Conservation (phyloP, 2,329 filamentous ascomycete genomes). For the Sclerotinia glacialis region DNA sequence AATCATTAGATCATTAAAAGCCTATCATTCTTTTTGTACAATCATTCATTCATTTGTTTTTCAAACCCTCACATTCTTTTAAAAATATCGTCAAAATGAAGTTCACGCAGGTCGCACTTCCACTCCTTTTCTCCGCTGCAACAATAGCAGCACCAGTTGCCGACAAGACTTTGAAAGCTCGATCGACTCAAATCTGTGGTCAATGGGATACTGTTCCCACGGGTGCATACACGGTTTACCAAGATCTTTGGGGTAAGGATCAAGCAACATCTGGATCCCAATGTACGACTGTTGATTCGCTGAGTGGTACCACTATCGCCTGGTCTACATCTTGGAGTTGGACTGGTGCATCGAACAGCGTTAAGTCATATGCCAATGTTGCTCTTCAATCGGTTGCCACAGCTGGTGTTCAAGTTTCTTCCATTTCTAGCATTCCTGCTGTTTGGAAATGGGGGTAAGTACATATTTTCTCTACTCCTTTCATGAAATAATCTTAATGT, state of each 20-base stretch:
- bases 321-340: constrained; percentile 46
- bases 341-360: constrained; percentile 39
- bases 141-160: constrained; percentile 17
- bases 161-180: neutral
- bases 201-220: constrained; percentile 32
- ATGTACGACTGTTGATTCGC: constrained; percentile 42
- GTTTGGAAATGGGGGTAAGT: constrained; percentile 43
- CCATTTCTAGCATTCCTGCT: constrained; percentile 41
- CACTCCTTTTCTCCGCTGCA: constrained; percentile 19
- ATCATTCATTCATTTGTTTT: constrained; percentile 2
- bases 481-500: neutral
- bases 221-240: constrained; percentile 43
- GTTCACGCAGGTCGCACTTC: constrained; percentile 23
- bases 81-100: constrained; percentile 20
- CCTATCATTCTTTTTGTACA: constrained; percentile 8
- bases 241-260: constrained; percentile 34
- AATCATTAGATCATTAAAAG: neutral
- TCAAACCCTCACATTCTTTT: constrained; percentile 1
- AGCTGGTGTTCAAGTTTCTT: constrained; percentile 38
- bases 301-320: constrained; percentile 38
- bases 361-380: constrained; percentile 46
- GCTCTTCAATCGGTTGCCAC: constrained; percentile 40
- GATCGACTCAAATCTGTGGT: constrained; percentile 28
- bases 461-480: neutral
- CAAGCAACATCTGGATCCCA: constrained; percentile 32